Conservation (phyloP, 257 asterid genomes). For the Primulina huaijiensis region DNA sequence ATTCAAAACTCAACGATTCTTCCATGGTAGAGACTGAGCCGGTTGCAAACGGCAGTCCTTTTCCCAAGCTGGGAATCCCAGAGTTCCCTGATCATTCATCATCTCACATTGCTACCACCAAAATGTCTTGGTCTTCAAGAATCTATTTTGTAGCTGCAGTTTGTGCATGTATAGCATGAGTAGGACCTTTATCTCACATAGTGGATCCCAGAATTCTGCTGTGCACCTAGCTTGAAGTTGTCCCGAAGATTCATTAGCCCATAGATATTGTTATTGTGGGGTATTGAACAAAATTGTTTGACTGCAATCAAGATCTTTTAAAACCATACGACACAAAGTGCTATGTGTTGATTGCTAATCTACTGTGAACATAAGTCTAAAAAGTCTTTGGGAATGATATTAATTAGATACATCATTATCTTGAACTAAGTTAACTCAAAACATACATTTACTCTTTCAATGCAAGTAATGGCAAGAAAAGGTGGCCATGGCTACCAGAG, state of each 20-base stretch:
- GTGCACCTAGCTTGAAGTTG: not conserved
- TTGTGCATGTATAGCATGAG: not conserved
- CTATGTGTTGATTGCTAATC: not conserved
- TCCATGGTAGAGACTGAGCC: conserved; percentile 6
- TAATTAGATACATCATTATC: too few species aligned
- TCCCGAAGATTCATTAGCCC: not conserved
- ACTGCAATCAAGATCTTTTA: not conserved
- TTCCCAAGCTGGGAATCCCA: conserved; percentile 21
- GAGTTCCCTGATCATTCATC: conserved; percentile 17
- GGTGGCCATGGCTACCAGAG: too few species aligned
- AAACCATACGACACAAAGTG: not conserved
- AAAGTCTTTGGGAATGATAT: too few species aligned
- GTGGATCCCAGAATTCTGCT: not conserved
- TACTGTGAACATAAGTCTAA: too few species aligned
- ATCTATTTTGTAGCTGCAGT: conserved; percentile 13
- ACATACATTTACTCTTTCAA: too few species aligned
- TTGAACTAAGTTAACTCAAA: too few species aligned
- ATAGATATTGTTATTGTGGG: not conserved
- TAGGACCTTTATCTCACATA: not conserved
- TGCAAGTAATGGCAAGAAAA: too few species aligned
- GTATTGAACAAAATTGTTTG: too few species aligned
- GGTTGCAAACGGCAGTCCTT: conserved; percentile 6
- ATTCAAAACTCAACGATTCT: not conserved
- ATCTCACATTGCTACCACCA: conserved; percentile 18
- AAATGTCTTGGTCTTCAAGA: not conserved